These are phyloP conservation scores for Neurospora sp. DNA, from an alignment of 495 filamentous ascomycete species.

Conservation along the genomic window DNA sequence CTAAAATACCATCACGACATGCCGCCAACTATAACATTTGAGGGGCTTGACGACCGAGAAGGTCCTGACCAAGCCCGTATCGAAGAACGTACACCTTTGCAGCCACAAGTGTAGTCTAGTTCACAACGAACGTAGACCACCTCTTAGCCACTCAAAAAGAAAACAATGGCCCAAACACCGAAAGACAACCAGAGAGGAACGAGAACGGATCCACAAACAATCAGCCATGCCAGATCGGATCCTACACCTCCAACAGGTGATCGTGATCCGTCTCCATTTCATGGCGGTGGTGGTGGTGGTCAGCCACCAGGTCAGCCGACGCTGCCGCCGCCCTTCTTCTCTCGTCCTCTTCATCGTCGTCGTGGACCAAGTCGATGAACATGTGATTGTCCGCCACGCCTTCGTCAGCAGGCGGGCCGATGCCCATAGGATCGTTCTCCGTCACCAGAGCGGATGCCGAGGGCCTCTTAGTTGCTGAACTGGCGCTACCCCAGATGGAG, in stretches of 20 bases:
- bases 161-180: not conserved
- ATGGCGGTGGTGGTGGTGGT: constrained; percentile 28
- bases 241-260: not conserved
- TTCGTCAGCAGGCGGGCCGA: constrained; percentile 24
- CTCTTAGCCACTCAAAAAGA: not conserved
- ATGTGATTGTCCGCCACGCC: constrained; percentile 40
- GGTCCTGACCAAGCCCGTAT: not conserved
- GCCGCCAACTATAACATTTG: not conserved
- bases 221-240: not conserved
- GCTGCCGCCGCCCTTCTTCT: not conserved
- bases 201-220: not conserved
- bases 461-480: constrained; percentile 5
- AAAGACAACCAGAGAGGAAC: not conserved
- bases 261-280: constrained; percentile 16
- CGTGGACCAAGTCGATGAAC: constrained; percentile 42
- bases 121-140: not conserved
- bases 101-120: not conserved
- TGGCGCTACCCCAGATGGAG: constrained; percentile 29
- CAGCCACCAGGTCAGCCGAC: constrained; percentile 22
- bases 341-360: constrained; percentile 38
- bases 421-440: constrained; percentile 22
- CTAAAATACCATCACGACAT: not conserved
- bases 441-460: not conserved
- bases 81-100: not conserved
- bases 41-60: not conserved